These are phyloP conservation scores for Fulvia fulva DNA, from an alignment of 2,329 filamentous ascomycete genomes.

Conservation along the genomic window DNA sequence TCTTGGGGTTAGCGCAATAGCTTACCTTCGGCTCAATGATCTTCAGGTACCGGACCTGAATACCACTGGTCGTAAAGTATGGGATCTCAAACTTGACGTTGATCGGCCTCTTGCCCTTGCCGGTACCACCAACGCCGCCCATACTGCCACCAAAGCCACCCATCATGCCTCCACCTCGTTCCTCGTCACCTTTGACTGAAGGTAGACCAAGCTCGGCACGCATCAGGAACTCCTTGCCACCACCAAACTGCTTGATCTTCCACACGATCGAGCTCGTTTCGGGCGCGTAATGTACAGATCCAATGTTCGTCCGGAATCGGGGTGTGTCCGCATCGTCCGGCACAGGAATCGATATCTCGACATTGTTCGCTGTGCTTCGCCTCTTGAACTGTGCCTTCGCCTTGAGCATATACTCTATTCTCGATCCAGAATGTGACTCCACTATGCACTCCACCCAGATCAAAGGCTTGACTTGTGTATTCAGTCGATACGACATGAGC, in stretches of 20 bases:
- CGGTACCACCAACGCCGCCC: slow-evolving; percentile 77
- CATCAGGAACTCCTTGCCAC: slow-evolving; percentile 98
- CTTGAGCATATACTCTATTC: slow-evolving; percentile 99
- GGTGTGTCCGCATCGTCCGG: slow-evolving; percentile 96
- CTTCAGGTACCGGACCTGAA: slow-evolving; percentile 97
- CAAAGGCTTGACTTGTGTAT: slow-evolving; percentile 95
- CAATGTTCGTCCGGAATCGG: slow-evolving; percentile 95
- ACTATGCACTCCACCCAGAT: slow-evolving; percentile 99
- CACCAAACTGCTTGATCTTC: slow-evolving; percentile 99
- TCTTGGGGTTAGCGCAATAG: background rate
- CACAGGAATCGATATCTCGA: slow-evolving; percentile 95
- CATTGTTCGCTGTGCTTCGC: slow-evolving; percentile 95
- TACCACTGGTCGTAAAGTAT: slow-evolving; percentile 99
- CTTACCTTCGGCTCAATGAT: slow-evolving; percentile 97
- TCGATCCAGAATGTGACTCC: slow-evolving; percentile 88
- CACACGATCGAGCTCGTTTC: slow-evolving; percentile 97
- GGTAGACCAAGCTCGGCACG: slow-evolving; percentile 91
- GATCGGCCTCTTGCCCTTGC: slow-evolving; percentile 95
- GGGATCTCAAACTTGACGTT: slow-evolving; percentile 99
- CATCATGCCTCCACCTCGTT: slow-evolving; percentile 87
- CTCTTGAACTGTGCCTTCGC: slow-evolving; percentile 97
- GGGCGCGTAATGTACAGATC: slow-evolving; percentile 93
- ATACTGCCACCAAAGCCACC: slow-evolving; percentile 95
- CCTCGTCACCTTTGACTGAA: slow-evolving; percentile 90
- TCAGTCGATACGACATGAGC: slow-evolving; percentile 98